Evolutionary conservation across 2,329 filamentous ascomycete genomes (phyloP).

Genomic region (Hypoxylon sp.): DNA sequence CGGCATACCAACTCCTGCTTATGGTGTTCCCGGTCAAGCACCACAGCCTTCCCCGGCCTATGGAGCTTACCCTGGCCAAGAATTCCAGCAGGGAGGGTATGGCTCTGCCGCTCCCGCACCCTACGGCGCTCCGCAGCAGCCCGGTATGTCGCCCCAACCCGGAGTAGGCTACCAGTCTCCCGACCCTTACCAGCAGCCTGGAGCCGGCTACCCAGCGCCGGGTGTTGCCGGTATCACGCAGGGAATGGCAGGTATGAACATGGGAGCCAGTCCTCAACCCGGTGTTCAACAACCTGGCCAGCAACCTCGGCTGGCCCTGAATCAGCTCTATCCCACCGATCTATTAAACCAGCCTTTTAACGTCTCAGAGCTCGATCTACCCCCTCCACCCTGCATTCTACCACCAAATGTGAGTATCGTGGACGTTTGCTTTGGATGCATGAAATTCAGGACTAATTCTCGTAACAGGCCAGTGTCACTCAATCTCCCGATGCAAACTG

Average conservation of each 20-base stretch:
- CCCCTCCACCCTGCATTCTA: constrained; percentile 90
- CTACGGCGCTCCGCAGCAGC: constrained; percentile 63
- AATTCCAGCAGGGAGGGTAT: constrained; percentile 57
- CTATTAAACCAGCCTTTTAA: constrained; percentile 94
- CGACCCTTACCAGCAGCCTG: constrained; percentile 74
- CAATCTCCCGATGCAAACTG: constrained; percentile 93
- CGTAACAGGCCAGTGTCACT: constrained; percentile 83
- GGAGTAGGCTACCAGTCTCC: constrained; percentile 76
- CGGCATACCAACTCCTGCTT: constrained; percentile 51
- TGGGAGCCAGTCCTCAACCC: constrained; percentile 74
- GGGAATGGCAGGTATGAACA: constrained; percentile 87
- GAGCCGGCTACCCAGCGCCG: constrained; percentile 61
- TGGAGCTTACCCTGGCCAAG: constrained; percentile 69
- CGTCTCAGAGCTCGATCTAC: constrained; percentile 90
- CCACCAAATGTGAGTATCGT: constrained; percentile 84
- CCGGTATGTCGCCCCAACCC: constrained; percentile 58
- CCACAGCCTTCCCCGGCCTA: constrained; percentile 65
- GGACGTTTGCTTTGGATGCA: neutral
- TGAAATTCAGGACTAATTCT: constrained; percentile 56
- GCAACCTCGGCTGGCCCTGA: constrained; percentile 72
- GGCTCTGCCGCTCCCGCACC: constrained; percentile 49
- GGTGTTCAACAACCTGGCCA: constrained; percentile 65
- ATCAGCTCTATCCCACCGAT: constrained; percentile 93
- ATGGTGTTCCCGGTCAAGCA: constrained; percentile 59
- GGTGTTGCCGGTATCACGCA: constrained; percentile 82